Percentiles rank a stretch among this genome's conserved stretches.
Evolutionary conservation across 192 early-diverging fungal species (phyloP).

Genomic region (Umbelopsis ramanniana): DNA sequence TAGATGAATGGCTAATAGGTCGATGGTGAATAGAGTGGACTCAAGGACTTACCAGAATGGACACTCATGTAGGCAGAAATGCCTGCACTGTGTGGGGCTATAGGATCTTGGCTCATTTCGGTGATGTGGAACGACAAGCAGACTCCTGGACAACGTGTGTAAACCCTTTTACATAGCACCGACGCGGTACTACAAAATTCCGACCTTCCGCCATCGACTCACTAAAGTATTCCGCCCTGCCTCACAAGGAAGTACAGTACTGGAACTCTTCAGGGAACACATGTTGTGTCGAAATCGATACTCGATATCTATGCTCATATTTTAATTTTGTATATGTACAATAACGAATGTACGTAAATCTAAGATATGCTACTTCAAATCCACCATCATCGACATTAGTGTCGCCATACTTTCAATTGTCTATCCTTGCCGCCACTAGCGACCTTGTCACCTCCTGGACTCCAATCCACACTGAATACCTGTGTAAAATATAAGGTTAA

Average conservation of each 20-base stretch:
- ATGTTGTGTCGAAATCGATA: too few relatives aligned
- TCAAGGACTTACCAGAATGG: constrained; percentile 30
- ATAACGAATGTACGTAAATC: neutral
- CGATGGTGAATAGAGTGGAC: neutral
- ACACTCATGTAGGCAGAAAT: constrained; percentile 47
- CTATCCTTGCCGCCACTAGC: constrained; percentile 94
- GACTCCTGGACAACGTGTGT: neutral
- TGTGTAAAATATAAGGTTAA: constrained; percentile 19
- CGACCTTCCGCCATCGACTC: too few relatives aligned
- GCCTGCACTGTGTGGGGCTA: constrained; percentile 37
- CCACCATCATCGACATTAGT: constrained; percentile 17
- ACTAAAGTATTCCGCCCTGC: too few relatives aligned
- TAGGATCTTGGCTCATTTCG: constrained; percentile 36
- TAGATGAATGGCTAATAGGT: neutral
- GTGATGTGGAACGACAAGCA: neutral
- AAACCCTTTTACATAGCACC: too few relatives aligned
- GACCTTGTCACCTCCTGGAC: constrained; percentile 87
- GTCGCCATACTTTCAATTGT: constrained; percentile 82
- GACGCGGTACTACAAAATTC: too few relatives aligned
- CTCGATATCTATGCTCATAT: neutral
- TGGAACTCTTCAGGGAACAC: too few relatives aligned
- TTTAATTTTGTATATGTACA: constrained; percentile 3
- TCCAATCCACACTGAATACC: constrained; percentile 96
- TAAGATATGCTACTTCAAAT: neutral
- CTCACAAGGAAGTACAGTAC: too few relatives aligned